Base-by-base conservation (phyloP, 495 filamentous ascomycete species). In the Aspergillus campestris region DNA sequence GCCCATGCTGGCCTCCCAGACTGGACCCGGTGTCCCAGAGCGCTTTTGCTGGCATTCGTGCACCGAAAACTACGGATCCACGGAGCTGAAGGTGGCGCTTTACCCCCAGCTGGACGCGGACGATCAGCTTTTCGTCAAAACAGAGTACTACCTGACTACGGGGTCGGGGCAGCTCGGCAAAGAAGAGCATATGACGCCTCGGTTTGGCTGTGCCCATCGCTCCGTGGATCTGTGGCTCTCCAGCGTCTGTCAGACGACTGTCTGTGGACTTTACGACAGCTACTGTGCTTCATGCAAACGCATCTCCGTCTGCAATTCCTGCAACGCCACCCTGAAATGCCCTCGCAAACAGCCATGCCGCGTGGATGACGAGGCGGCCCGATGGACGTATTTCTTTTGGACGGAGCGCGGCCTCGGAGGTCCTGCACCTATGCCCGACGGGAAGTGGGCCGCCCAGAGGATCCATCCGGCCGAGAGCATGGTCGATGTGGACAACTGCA, bases 1-100 rank as follows among this genome's bases (percentile, higher is more conserved):
- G 7, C 34, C 50, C 12, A 49, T 59, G 8, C 40, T 71, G n/a
- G 48, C 55, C 5, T 47, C 52, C 5, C 53, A 67, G 29, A 67
- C 67, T 32, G 62, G 66, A 13, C 46, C 53, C 8, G 49, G 50
- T 12, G 55, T 60, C 31, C 43, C 51, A 3, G 61, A 69, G 18
- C 57, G 60, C 34, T 71, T 66, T 38, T 63, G 61, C 37, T 73
- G 70, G 70, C 70, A 73, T 47, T 66, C 65, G 18, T 73, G 70
- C 45, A 65, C 50, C n/a, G 66, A 64, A 47, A 46, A 58, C 15
- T 73, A 73, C 38, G 70, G 66, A 15, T 54, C 63, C 8, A 70
- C 66, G 0, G 53, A 64, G 27, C 31, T 71, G 15, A 60, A 57
- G n/a, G 54, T 67, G 8, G 61, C 63, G 3, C 53, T 73, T 5